Base-by-base conservation (phyloP, 371 early-diverging fungal genomes). In the Zychaea mexicana region DNA sequence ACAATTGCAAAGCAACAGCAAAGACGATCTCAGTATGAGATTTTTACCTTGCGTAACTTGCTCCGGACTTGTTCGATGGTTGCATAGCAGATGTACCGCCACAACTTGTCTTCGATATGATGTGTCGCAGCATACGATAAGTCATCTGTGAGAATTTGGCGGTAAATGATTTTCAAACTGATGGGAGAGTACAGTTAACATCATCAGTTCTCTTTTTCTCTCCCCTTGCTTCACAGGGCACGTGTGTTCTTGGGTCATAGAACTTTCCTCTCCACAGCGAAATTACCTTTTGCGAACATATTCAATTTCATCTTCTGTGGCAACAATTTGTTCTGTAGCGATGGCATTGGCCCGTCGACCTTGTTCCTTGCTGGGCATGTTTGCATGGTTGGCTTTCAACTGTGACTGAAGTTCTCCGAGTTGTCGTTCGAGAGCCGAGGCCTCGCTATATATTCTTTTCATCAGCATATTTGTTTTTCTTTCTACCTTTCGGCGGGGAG, bases 21-120 rank as follows among this genome's bases (percentile, higher is more conserved):
- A n/a, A n/a, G n/a, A n/a, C n/a, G n/a, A n/a, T n/a, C n/a, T n/a
- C n/a, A n/a, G n/a, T n/a, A 49, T 24, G 24, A 49, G 4, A 9
- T 10, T 19, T n/a, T 60, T 64, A 78, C 68, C 68, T 74, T 70
- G 47, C 82, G 76, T 30, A 82, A 39, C 26, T 73, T 77, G 9
- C 65, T 63, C 3, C 83, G 73, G 2, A 70, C 60, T 28, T 74
- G 66, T 57, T 82, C 83, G 36, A 79, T 79, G 21, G 56, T 65
- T n/a, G 80, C 71, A 65, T 82, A 79, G 52, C 79, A 71, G 12
- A 79, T 75, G 39, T 74, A 67, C n/a, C 78, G 62, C 83, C 83
- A 82, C 39, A 78, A 32, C 53, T 76, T 77, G 26, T 82, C 83
- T 63, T 82, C 80, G 19, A 79, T 76, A 30, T 66, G 76, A 61